These are phyloP conservation scores for Pestalotiopsis sp. DNA, from an alignment of 2,329 filamentous ascomycete genomes.

Conservation along the genomic window DNA sequence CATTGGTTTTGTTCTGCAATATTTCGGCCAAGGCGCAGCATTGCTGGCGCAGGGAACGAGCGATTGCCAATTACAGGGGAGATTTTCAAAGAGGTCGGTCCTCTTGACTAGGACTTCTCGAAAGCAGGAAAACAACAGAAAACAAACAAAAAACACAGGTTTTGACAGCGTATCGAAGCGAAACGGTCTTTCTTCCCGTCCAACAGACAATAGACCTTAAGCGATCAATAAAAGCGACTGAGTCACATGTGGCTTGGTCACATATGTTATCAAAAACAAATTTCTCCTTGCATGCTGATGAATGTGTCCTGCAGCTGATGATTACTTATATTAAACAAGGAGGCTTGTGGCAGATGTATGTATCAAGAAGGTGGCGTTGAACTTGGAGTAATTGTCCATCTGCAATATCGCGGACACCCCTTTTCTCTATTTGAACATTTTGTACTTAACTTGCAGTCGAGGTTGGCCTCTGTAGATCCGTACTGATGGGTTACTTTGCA, in stretches of 20 bases:
- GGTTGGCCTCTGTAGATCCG: no score
- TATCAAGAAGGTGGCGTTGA: no score
- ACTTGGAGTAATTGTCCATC: no score
- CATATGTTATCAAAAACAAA: conserved; percentile 11
- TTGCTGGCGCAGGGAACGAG: not conserved
- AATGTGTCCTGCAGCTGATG: not conserved
- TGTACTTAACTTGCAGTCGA: no score
- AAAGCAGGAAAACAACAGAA: conserved; percentile 11
- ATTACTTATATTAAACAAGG: not conserved
- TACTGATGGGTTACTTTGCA: no score
- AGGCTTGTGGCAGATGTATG: not conserved
- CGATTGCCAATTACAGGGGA: not conserved
- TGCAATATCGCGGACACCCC: no score
- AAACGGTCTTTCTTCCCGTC: not conserved
- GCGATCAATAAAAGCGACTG: conserved; percentile 11
- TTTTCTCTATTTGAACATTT: no score
- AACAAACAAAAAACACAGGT: conserved; percentile 15
- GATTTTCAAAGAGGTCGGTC: not conserved
- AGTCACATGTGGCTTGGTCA: not conserved
- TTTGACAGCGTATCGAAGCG: conserved; percentile 16
- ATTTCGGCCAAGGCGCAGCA: not conserved
- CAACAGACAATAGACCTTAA: not conserved
- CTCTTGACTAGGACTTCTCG: not conserved
- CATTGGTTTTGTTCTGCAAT: not conserved
- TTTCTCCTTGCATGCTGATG: no score